A percentile compares a stretch with the other conserved stretches of the same genome.
These are phyloP conservation scores for Prunella vulgaris DNA, from an alignment of 257 asterid genomes.

Conservation along the genomic window DNA sequence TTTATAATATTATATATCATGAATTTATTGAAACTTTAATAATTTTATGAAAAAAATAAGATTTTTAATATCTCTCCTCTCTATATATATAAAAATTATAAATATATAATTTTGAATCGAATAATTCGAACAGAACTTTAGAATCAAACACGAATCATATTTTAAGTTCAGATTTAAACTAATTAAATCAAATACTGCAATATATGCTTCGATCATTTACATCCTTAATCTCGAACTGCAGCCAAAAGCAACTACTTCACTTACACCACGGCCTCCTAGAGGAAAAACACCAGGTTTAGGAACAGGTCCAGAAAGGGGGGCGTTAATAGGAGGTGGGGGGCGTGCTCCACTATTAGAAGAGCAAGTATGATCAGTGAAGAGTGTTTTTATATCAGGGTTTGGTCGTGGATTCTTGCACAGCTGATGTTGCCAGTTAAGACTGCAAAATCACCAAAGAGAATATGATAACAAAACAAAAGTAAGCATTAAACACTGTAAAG, in stretches of 20 bases:
- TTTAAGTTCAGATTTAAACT: no score
- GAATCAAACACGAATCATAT: no score
- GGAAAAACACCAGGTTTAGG: constrained; percentile 72
- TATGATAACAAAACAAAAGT: constrained; percentile 12
- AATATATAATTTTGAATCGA: no score
- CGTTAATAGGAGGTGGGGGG: constrained; percentile 66
- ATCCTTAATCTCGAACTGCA: background rate
- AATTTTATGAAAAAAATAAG: no score
- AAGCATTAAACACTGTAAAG: constrained; percentile 2
- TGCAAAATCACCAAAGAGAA: constrained; percentile 38
- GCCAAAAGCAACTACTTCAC: constrained; percentile 23
- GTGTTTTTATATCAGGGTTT: constrained; percentile 95
- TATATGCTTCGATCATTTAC: no score
- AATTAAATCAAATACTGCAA: no score
- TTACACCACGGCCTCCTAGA: constrained; percentile 87
- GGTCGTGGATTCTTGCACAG: constrained; percentile 98
- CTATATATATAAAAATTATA: no score
- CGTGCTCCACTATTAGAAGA: constrained; percentile 79
- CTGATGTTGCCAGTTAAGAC: constrained; percentile 99
- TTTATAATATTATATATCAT: no score
- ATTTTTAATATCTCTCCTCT: no score
- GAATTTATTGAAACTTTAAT: no score
- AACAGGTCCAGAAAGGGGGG: constrained; percentile 72
- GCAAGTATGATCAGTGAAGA: constrained; percentile 85
- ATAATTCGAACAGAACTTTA: no score